Conservation (phyloP, 2,329 filamentous ascomycete genomes). For the Talaromyces sp. region DNA sequence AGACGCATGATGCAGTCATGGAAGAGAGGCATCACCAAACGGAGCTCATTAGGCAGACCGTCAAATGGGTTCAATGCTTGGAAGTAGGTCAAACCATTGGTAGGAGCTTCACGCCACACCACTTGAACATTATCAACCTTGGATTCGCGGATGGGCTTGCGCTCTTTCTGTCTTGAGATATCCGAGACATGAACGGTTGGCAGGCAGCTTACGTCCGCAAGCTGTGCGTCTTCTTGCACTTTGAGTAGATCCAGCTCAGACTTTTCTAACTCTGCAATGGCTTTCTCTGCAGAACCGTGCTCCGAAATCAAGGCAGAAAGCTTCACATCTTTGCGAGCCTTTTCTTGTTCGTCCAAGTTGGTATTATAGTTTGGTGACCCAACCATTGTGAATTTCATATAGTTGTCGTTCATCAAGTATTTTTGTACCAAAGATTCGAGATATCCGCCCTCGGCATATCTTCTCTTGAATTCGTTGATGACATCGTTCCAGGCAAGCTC, state of each 20-base stretch:
- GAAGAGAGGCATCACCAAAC: slow-evolving; percentile 82
- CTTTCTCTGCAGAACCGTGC: slow-evolving; percentile 68
- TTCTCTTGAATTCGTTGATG: slow-evolving; percentile 74
- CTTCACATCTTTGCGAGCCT: slow-evolving; percentile 67
- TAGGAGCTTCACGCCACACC: slow-evolving; percentile 89
- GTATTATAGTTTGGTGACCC: slow-evolving; percentile 73
- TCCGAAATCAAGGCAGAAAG: slow-evolving; percentile 66
- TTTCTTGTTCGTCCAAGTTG: slow-evolving; percentile 73
- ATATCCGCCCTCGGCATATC: slow-evolving; percentile 72
- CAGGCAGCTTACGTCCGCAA: slow-evolving; percentile 80
- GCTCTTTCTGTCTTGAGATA: slow-evolving; percentile 75
- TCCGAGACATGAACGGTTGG: slow-evolving; percentile 86
- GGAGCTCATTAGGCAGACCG: slow-evolving; percentile 76
- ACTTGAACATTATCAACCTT: slow-evolving; percentile 63
- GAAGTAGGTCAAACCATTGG: slow-evolving; percentile 95
- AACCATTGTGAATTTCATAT: slow-evolving; percentile 89
- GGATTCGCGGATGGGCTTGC: slow-evolving; percentile 62
- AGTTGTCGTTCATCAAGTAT: slow-evolving; percentile 83
- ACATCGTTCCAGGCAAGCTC: slow-evolving; percentile 89
- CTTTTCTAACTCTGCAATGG: slow-evolving; percentile 67
- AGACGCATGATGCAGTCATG: slow-evolving; percentile 90
- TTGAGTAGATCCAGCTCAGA: slow-evolving; percentile 76
- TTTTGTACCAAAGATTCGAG: slow-evolving; percentile 82
- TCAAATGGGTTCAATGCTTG: slow-evolving; percentile 78
- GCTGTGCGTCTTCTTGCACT: slow-evolving; percentile 79